Evolutionary conservation across 1,139 yeast species (phyloP).

Genomic region (Zygoascus hellenicus): DNA sequence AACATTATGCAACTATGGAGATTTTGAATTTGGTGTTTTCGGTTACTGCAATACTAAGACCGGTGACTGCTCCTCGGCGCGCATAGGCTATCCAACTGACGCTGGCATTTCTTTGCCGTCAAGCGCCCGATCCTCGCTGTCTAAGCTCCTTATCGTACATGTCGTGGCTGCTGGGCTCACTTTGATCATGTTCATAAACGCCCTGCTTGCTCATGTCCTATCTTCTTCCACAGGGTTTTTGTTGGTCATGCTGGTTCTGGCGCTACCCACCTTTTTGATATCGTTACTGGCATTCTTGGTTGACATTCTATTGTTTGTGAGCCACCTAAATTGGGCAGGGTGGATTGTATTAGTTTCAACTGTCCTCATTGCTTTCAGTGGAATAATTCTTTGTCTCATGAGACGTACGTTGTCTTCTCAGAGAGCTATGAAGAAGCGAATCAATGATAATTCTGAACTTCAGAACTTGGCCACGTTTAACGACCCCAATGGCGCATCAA

Average conservation of each 20-base stretch:
- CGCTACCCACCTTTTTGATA: slow-evolving; percentile 44
- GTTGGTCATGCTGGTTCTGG: slow-evolving; percentile 38
- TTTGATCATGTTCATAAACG: slow-evolving; percentile 42
- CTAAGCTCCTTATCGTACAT: slow-evolving; percentile 67
- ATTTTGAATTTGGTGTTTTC: slow-evolving; percentile 72
- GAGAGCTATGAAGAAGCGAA: slow-evolving; percentile 34
- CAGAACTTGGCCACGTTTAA: slow-evolving; percentile 20
- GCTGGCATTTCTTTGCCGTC: slow-evolving; percentile 46
- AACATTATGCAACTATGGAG: slow-evolving; percentile 46
- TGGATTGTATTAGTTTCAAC: slow-evolving; percentile 48
- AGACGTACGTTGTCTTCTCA: slow-evolving; percentile 49
- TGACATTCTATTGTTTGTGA: slow-evolving; percentile 48
- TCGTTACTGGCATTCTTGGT: slow-evolving; percentile 48
- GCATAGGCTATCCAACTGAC: slow-evolving; percentile 45
- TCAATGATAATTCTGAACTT: slow-evolving; percentile 25
- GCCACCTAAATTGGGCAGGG: slow-evolving; percentile 50
- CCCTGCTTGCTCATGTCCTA: slow-evolving; percentile 39
- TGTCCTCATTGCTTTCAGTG: slow-evolving; percentile 39
- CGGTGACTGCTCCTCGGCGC: slow-evolving; percentile 44
- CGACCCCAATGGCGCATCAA: slow-evolving; percentile 12
- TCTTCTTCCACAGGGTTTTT: slow-evolving; percentile 35
- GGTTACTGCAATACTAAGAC: slow-evolving; percentile 58
- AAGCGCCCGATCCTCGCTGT: slow-evolving; percentile 57
- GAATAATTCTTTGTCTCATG: slow-evolving; percentile 43
- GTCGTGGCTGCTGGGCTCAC: slow-evolving; percentile 80